Evolutionary conservation across 495 filamentous ascomycete species (phyloP), one percentile per base, ranked within the genome.

Genomic region (Penicillium goetzii): DNA sequence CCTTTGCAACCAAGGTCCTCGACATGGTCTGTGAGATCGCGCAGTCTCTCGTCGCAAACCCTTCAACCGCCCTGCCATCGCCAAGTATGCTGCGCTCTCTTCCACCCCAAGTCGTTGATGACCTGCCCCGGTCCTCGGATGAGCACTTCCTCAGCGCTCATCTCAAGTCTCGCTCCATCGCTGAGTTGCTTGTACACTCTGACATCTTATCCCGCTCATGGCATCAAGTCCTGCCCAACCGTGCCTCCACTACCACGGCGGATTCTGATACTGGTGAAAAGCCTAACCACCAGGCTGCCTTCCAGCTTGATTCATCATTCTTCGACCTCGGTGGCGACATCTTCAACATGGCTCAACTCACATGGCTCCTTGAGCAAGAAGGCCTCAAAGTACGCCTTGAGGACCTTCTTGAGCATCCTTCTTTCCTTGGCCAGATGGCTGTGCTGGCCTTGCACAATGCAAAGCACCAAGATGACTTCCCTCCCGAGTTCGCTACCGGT

Each of bases 261-360:
- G 60, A 36, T 38, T 5, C 50, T 1, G 68, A 71, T 2, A 12
- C 51, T 8, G 56, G 61, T 33, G 53, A 68, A 21, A 65, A 64
- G 14, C 52, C 47, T 10, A 45, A 30, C 19, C 59, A 60, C 25
- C 72, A 59, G 43, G 62, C 62, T 9, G 41, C 62, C 10, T 84
- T 69, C 75, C 78, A 80, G 43, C 73, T 81, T 32, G 75, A 80
- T 30, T 80, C 81, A 0, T 81, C 80, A 0, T 85, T 86, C 73
- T 86, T 84, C 66, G 74, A 80, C 3, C 75, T 83, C 1, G 83
- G 83, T 12, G 83, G 83, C 15, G 83, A 86, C 60, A 74, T 85
- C 41, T 78, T 84, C 69, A 80, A 75, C 25, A 74, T 86, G 54
- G 83, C 81, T 1, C 80, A 81, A 54, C 68, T 85, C 15, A 73